Conservation (phyloP, 768 basidiomycete species). For the Mycena latifolia region DNA sequence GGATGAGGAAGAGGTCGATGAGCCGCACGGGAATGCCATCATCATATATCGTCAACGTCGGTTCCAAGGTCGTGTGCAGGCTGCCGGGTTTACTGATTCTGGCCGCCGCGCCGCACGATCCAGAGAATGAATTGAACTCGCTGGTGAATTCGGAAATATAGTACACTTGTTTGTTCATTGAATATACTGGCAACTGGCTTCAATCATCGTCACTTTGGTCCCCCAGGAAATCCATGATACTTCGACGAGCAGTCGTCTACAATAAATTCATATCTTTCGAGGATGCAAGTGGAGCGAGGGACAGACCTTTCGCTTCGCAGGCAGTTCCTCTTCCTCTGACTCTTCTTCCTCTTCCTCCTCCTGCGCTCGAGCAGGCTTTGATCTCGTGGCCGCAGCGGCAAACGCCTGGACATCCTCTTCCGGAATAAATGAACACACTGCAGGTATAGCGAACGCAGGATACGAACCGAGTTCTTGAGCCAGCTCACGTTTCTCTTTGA, state of each 20-base stretch:
- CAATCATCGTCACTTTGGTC: constrained; percentile 73
- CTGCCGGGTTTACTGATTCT: no score
- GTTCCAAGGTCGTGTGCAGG: no score
- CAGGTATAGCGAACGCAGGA: neutral
- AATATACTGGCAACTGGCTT: neutral
- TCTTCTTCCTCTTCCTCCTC: constrained; percentile 44
- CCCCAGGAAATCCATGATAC: constrained; percentile 78
- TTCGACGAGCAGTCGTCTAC: constrained; percentile 62
- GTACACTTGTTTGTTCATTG: constrained; percentile 8
- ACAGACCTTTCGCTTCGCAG: constrained; percentile 59
- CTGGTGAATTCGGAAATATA: no score
- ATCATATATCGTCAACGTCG: no score
- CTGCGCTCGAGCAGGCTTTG: constrained; percentile 41
- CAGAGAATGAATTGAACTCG: no score
- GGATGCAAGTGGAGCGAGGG: neutral
- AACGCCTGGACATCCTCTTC: constrained; percentile 85
- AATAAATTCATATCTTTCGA: neutral
- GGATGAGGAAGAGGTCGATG: no score
- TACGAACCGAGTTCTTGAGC: constrained; percentile 81
- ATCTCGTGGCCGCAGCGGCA: constrained; percentile 59
- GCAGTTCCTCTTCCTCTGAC: constrained; percentile 48
- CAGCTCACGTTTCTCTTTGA: constrained; percentile 80
- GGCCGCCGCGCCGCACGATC: no score
- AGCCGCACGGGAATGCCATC: no score
- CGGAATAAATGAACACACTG: constrained; percentile 1